Base-by-base conservation (phyloP, 2,329 filamentous ascomycete genomes). In the Xylaria sp. region DNA sequence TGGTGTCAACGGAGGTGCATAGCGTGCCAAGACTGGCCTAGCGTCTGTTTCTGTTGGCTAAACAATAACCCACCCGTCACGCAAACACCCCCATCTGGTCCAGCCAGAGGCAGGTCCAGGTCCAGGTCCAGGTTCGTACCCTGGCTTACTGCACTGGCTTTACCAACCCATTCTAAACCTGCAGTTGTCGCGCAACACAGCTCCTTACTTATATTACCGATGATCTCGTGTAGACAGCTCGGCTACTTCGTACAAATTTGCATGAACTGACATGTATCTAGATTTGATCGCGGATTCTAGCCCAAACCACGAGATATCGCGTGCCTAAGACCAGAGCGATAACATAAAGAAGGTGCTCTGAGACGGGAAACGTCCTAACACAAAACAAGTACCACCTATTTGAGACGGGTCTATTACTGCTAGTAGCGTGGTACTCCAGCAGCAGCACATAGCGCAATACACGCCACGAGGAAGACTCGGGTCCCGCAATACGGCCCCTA, bases 381-480 rank as follows among this genome's bases (percentile, higher is more conserved):
- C 56, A 59, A 61, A 70, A 73, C 72, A 74, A 73, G 72, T 74
- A 73, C 66, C 66, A 74, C 73, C 68, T 72, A 71, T 70, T 69
- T 34, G 54, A 58, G 51, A 52, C 57, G 34, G 51, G 51, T 18
- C 44, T 44, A 20, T 7, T 41, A 5, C 28, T 28, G 28, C 28
- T 28, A 28, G 28, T 28, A 28, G 28, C 4, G 28, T 28, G 28
- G 28, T 44, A 5, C 39, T 18, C 39, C 39, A 44, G 39, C 12
- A 41, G 55, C 54, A 59, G n/a, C 31, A 57, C 62, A 55, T 55
- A 59, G 18, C 44, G 39, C 54, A 55, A 67, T 39, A 70, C 64
- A 70, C 67, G 63, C 73, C 74, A 76, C 72, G 70, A 76, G 72
- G 75, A 66, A 73, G 70, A 73, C 67, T 72, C 57, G 55, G 69